These are phyloP conservation scores for Cutaneotrichosporon cyanovorans DNA, from an alignment of 1,284 basidiomycete species.

Conservation along the genomic window DNA sequence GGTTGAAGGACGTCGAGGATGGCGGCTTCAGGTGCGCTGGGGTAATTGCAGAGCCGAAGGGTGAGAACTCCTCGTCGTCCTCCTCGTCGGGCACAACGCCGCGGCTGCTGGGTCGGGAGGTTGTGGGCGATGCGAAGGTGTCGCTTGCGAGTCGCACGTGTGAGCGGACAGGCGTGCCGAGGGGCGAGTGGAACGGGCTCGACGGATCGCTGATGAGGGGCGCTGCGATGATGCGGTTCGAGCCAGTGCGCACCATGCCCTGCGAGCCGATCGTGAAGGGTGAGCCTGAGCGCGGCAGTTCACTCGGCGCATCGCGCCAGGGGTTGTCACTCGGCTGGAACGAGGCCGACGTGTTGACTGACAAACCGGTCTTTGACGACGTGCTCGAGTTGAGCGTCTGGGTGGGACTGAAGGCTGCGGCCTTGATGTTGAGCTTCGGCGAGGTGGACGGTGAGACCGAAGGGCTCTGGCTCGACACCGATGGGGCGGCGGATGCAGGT, in stretches of 20 bases:
- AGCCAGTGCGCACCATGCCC: slow-evolving; percentile 51
- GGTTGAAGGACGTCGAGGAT: neutral
- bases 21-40: slow-evolving; percentile 22
- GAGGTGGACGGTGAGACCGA: slow-evolving; percentile 53
- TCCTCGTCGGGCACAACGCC: slow-evolving; percentile 41
- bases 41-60: slow-evolving; percentile 45
- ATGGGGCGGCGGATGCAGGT: slow-evolving; percentile 47
- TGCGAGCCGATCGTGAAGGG: slow-evolving; percentile 49
- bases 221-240: slow-evolving; percentile 79
- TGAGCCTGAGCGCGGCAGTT: slow-evolving; percentile 31
- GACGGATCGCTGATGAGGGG: slow-evolving; percentile 67
- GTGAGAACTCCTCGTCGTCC: slow-evolving; percentile 53
- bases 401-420: slow-evolving; percentile 59
- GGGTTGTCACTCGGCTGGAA: slow-evolving; percentile 55
- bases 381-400: neutral
- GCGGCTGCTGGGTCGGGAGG: slow-evolving; percentile 16
- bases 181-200: slow-evolving; percentile 49
- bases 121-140: slow-evolving; percentile 28
- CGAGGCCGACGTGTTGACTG: slow-evolving; percentile 62
- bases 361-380: slow-evolving; percentile 32
- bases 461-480: slow-evolving; percentile 52
- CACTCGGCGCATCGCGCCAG: slow-evolving; percentile 31
- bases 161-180: slow-evolving; percentile 34
- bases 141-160: slow-evolving; percentile 34
- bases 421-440: slow-evolving; percentile 59